A percentile compares a stretch with the other conserved stretches of the same genome.
Evolutionary conservation across 108 stramenopile species (phyloP).

Genomic region (Nitzschia inconspicua): DNA sequence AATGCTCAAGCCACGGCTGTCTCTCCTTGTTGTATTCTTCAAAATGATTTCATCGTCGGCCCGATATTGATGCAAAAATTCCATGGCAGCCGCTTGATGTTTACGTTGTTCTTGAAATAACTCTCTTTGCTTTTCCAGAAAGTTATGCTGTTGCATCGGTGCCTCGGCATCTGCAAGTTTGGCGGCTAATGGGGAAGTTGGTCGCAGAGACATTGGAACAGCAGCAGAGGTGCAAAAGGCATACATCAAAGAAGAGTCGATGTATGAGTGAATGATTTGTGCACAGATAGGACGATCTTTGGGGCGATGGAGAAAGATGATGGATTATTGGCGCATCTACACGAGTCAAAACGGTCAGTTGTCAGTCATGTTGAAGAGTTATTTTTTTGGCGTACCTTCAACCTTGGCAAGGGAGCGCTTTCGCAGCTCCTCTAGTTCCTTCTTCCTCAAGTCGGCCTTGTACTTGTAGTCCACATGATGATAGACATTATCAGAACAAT

Average conservation of each 20-base stretch:
- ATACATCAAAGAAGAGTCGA: too few relatives aligned
- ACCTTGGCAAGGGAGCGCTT: conserved; percentile 2
- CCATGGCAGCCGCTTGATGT: conserved; percentile 7
- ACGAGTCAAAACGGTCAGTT: not conserved
- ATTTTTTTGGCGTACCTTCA: conserved; percentile 3
- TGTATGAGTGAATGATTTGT: too few relatives aligned
- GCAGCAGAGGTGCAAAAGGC: too few relatives aligned
- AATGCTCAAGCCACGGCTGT: not conserved
- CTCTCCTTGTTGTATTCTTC: not conserved
- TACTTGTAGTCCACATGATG: conserved; percentile 18
- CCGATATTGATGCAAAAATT: conserved; percentile 21
- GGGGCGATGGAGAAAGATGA: not conserved
- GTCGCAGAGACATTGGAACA: too few relatives aligned
- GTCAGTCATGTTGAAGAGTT: not conserved
- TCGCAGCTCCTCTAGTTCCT: conserved; percentile 17
- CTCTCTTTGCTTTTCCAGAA: conserved; percentile 13
- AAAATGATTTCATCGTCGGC: conserved; percentile 11
- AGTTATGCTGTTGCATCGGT: conserved; percentile 7
- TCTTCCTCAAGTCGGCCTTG: conserved; percentile 15
- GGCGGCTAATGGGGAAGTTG: not conserved
- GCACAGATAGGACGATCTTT: too few relatives aligned
- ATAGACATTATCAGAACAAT: not conserved
- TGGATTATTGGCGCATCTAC: not conserved
- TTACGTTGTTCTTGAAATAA: conserved; percentile 1
- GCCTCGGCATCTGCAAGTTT: conserved; percentile 5